phyloP scores from a whole-genome alignment of 345 rosid genomes.

The Erodium maritimum region DNA sequence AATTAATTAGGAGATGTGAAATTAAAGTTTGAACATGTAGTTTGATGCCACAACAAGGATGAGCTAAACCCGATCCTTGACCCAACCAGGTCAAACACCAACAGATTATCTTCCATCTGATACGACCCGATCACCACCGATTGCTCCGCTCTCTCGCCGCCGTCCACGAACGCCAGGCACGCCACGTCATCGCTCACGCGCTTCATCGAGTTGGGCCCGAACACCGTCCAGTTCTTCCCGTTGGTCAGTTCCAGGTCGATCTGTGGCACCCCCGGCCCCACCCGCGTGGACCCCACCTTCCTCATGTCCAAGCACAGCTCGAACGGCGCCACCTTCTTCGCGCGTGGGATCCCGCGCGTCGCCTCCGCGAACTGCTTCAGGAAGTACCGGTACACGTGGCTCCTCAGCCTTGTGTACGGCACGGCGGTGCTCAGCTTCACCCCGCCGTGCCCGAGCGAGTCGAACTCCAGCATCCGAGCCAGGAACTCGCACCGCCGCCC shows the following conservation, averaged over 20 bases:
- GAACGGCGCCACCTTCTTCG: constrained; percentile 16
- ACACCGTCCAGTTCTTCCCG: constrained; percentile 23
- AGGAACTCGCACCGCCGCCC: constrained; percentile 5
- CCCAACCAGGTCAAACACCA: constrained; percentile 19
- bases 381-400: constrained; percentile 17
- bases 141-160: constrained; percentile 16
- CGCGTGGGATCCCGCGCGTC: constrained; percentile 18
- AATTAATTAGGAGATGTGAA: not conserved
- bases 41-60: constrained; percentile 6
- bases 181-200: constrained; percentile 19
- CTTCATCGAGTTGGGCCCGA: constrained; percentile 25
- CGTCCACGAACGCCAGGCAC: constrained; percentile 28
- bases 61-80: constrained; percentile 23
- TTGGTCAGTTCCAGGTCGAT: constrained; percentile 18
- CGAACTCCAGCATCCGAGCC: constrained; percentile 10
- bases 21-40: constrained; percentile 7
- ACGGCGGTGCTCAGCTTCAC: constrained; percentile 18
- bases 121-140: constrained; percentile 23
- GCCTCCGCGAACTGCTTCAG: constrained; percentile 16
- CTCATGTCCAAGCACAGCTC: constrained; percentile 19
- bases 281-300: constrained; percentile 2
- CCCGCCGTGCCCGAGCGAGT: constrained; percentile 22
- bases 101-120: constrained; percentile 25
- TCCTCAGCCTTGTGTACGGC: constrained; percentile 19
- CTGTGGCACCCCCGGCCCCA: constrained; percentile 16